Evolutionary conservation across 352 stramenopile species (phyloP).

Genomic region (Phytophthora pluvialis): DNA sequence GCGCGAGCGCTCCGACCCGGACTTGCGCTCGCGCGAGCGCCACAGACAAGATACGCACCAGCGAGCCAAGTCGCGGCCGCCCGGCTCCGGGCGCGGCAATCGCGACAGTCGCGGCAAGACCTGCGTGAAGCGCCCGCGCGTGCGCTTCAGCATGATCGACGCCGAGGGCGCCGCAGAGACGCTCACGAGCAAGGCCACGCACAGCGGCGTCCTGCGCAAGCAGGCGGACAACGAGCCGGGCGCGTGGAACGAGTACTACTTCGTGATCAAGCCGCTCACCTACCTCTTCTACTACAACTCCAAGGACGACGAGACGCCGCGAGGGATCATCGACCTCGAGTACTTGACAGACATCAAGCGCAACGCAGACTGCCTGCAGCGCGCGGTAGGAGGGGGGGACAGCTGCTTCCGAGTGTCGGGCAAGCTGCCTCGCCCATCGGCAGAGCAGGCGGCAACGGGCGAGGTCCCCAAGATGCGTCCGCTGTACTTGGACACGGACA

Average conservation of each 20-base stretch:
- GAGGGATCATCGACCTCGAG: slow-evolving; percentile 82
- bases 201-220: slow-evolving; percentile 70
- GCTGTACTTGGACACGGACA: slow-evolving; percentile 72
- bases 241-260: slow-evolving; percentile 84
- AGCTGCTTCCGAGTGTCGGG: slow-evolving; percentile 78
- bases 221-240: slow-evolving; percentile 83
- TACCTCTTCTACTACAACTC: slow-evolving; percentile 89
- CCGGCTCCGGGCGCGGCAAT: slow-evolving; percentile 12
- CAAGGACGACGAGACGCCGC: slow-evolving; percentile 61
- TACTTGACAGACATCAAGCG: slow-evolving; percentile 78
- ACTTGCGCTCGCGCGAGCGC: slow-evolving; percentile 23
- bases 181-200: slow-evolving; percentile 56
- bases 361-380: slow-evolving; percentile 80
- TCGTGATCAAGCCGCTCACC: slow-evolving; percentile 75
- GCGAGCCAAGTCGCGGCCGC: slow-evolving; percentile 34
- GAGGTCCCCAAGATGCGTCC: slow-evolving; percentile 63
- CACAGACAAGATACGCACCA: slow-evolving; percentile 15
- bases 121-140: slow-evolving; percentile 50
- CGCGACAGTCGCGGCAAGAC: slow-evolving; percentile 19
- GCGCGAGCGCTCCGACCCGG: slow-evolving; percentile 28
- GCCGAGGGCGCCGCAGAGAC: slow-evolving; percentile 49
- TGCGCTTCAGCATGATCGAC: slow-evolving; percentile 61
- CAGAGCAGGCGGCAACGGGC: slow-evolving; percentile 43
- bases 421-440: slow-evolving; percentile 49
- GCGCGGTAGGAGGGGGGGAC: slow-evolving; percentile 64